Evolutionary conservation across 345 rosid genomes (phyloP), one percentile per base, ranked within the genome.

Genomic region (Eucalyptus tenuipes): DNA sequence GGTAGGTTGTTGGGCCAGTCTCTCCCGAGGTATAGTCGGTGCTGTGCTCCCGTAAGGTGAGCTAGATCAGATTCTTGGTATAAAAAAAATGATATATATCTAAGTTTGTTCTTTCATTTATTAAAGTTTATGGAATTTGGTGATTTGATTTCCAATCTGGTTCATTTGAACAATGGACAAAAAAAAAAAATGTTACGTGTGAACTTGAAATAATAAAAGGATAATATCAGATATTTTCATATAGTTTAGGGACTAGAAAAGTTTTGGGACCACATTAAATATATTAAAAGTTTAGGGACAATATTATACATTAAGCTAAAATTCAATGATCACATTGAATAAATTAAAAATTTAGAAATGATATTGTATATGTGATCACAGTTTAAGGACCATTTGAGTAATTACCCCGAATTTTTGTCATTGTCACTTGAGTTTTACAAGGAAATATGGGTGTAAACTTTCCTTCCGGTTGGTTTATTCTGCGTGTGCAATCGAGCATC

Each of bases 291-390:
- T 66, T 31, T 16, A 31, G 3, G 11, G 3, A 66, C 3, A 1
- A 31, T 4, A 66, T 31, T 66, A 8, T 3, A 31, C 3, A 66
- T 16, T 16, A 3, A 1, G 22, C 12, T 66, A 66, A 68, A 66
- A 3, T 31, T 64, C 10, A 64, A 1, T 7, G 0, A 64, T 3
- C 40, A 64, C 8, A n/a, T n/a, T 66, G 2, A 66, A 31, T 3
- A 31, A 31, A 16, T 3, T 31, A 16, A 66, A 61, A 68, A 0
- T 33, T 68, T 3, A 68, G 1, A 10, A 11, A 16, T 33, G 24
- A 68, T 17, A 61, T 61, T 61, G 33, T 29, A 61, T 0, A 2
- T 12, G 2, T 2, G 1, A 6, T 7, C 13, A 71, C 5, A 37
- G 4, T 33, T 71, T 33, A 37, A 42, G 0, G 27, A 40, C 13